A percentile compares a stretch with the other conserved stretches of the same genome.
Evolutionary conservation across 768 basidiomycete species (phyloP).

Genomic region (Pleurotus salmoneostramineus): DNA sequence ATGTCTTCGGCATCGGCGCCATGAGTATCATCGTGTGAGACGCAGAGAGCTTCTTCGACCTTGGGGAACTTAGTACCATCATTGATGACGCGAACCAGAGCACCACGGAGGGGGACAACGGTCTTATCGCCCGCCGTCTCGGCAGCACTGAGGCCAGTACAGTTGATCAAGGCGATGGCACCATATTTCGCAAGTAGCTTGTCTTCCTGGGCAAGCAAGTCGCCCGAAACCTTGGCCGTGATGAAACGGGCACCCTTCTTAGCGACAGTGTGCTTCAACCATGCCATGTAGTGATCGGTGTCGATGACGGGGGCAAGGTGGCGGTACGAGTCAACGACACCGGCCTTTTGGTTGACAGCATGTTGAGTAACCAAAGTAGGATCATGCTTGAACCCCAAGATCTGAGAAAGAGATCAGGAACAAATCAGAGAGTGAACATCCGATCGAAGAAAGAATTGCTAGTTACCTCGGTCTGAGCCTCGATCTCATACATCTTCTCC

Average conservation of each 20-base stretch:
- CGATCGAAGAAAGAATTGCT: neutral
- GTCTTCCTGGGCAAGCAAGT: constrained; percentile 23
- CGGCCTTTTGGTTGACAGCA: constrained; percentile 22
- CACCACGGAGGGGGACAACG: constrained; percentile 33
- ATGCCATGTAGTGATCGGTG: constrained; percentile 30
- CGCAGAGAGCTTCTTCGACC: constrained; percentile 25
- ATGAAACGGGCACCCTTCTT: constrained; percentile 24
- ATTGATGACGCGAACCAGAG: constrained; percentile 30
- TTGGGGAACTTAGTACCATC: constrained; percentile 31
- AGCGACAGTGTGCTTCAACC: constrained; percentile 21
- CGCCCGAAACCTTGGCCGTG: constrained; percentile 25
- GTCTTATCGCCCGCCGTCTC: constrained; percentile 28
- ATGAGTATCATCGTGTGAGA: constrained; percentile 26
- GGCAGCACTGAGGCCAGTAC: constrained; percentile 26
- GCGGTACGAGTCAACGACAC: constrained; percentile 31
- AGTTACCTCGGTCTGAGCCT: constrained; percentile 3
- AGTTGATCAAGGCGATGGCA: constrained; percentile 29
- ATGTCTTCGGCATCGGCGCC: constrained; percentile 25
- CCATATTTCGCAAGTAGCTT: constrained; percentile 19
- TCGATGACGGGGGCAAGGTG: constrained; percentile 29
- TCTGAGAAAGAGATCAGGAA: constrained; percentile 4
- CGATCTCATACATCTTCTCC: constrained; percentile 25
- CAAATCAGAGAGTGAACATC: neutral
- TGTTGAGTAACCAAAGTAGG: constrained; percentile 19
- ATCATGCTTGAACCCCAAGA: constrained; percentile 21